Conservation (phyloP, 2,329 filamentous ascomycete genomes). For the Furcasterigmium sp. region DNA sequence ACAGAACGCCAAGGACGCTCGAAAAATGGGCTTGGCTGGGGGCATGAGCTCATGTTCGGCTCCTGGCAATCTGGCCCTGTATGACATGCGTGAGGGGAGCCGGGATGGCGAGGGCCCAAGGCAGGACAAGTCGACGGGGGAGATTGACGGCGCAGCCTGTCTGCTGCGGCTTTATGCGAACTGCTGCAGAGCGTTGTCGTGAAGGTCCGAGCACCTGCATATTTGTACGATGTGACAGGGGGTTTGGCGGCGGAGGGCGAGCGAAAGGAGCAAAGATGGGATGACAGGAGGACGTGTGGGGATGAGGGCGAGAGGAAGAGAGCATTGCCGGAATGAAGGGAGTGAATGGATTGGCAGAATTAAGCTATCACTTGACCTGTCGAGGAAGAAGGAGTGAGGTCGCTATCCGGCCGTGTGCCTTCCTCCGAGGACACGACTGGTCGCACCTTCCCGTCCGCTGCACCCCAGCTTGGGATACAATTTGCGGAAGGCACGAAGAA, state of each 20-base stretch:
- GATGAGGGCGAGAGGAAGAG: not conserved
- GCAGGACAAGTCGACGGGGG: no score
- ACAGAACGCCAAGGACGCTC: not conserved
- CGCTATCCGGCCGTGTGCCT: no score
- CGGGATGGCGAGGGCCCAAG: not conserved
- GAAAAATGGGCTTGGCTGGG: not conserved
- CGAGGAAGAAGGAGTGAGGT: no score
- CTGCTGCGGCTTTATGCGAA: not conserved
- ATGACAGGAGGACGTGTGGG: slow-evolving; percentile 1
- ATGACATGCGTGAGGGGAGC: not conserved
- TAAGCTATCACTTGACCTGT: no score
- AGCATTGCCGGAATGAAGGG: no score
- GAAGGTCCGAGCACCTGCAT: slow-evolving; percentile 1
- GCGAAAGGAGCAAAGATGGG: not conserved
- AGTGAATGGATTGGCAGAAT: no score
- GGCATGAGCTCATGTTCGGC: no score
- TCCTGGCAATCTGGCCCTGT: not conserved
- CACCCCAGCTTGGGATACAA: no score
- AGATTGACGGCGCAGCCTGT: not conserved
- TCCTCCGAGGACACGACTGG: no score
- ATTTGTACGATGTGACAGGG: not conserved
- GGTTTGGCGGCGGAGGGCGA: not conserved
- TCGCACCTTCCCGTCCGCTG: no score
- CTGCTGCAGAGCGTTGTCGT: not conserved
- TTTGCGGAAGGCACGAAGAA: not conserved